Base-by-base conservation (phyloP, 2,329 filamentous ascomycete species). In the Blastomyces parvus region DNA sequence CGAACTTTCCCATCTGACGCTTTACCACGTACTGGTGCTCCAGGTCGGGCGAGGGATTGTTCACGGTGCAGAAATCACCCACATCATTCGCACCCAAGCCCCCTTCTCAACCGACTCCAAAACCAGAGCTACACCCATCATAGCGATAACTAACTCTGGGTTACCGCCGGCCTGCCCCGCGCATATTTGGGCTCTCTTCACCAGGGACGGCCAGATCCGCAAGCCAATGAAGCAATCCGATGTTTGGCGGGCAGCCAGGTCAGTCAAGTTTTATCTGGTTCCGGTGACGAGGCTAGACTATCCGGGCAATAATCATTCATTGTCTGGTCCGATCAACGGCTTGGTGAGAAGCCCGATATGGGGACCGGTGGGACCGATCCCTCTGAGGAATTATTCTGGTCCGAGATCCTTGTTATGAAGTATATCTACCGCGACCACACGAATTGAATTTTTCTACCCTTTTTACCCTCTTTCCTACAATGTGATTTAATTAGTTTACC, bases 401-500 rank as follows among this genome's bases (percentile, higher is more conserved):
- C 55, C 55, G 36, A 58, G 38, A 58, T 58, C 55, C 25, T 17
- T 58, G 33, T 42, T 58, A 25, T 58, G 55, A 58, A 58, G 19
- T 55, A 33, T 36, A 17, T 38, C 1, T 55, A 33, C 30, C 25
- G 17, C 8, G 19, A 19, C 52, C 27, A 55, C 52, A 55, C 33
- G 27, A 38, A 55, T 55, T 33, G 30, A 13, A 36, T 36, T 13
- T 8, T 33, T 8, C 14, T 27, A 25, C 14, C 27, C 22, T 8
- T 50, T 19, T 7, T 17, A n/a, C 9, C 40, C 14, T 42, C 4
- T 42, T 17, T 42, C 13, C 40, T 42, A 42, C 14, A 6, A 1
- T 42, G 19, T 19, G 13, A 19, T 17, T 11, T 42, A 3, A 42
- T 17, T 42, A 19, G 5, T 76, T 89, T 40, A 86, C 89, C 70